These are phyloP conservation scores for Plantago rigida DNA, from an alignment of 305 asterid species.

Conservation along the genomic window DNA sequence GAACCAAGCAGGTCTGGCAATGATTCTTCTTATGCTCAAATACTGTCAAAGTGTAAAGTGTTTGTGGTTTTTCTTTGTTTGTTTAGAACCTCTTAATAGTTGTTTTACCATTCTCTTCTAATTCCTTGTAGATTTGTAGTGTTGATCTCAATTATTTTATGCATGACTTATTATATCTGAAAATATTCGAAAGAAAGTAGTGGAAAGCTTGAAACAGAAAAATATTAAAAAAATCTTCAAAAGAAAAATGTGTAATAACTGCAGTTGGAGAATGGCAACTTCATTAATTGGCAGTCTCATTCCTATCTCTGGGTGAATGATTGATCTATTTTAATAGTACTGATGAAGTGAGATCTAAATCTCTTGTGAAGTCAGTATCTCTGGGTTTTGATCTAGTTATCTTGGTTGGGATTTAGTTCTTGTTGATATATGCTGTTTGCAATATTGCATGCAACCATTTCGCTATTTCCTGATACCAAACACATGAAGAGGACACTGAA, in stretches of 20 bases:
- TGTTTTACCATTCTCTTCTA: background rate
- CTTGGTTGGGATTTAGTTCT: background rate
- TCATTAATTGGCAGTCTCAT: background rate
- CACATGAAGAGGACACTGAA: slow-evolving; percentile 8
- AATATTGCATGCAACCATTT: background rate
- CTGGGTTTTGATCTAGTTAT: background rate
- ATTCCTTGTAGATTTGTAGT: no score
- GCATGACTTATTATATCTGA: background rate
- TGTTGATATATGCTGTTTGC: slow-evolving; percentile 7
- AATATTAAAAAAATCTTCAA: background rate
- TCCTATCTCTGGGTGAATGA: background rate
- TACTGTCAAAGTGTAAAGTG: no score
- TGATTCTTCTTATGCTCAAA: background rate
- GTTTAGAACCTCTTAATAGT: background rate
- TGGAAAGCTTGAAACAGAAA: background rate
- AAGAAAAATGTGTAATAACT: background rate
- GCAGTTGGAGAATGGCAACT: background rate
- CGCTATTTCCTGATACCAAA: slow-evolving; percentile 1
- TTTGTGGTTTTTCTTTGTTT: no score
- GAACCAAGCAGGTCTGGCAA: slow-evolving; percentile 60
- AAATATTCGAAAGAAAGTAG: background rate
- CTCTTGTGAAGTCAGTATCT: no score
- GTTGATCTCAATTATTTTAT: background rate
- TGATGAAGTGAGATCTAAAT: no score
- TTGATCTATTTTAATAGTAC: background rate